These are phyloP conservation scores for Flammula alnicola DNA, from an alignment of 1,284 basidiomycete species.

Conservation along the genomic window DNA sequence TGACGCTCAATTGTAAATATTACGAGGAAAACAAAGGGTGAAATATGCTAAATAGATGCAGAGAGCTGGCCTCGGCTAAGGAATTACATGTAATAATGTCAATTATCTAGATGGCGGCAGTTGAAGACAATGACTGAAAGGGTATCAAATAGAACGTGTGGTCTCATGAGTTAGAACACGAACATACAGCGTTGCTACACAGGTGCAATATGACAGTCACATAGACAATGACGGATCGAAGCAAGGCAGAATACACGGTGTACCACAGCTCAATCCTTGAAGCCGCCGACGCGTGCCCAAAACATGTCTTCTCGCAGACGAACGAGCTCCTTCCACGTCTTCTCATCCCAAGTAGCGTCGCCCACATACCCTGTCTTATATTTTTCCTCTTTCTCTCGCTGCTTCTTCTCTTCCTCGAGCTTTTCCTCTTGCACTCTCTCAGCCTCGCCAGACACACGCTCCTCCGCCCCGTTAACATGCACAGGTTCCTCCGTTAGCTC, in stretches of 20 bases:
- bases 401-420: constrained; percentile 15
- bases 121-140: no score
- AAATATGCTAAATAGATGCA: constrained; percentile 3
- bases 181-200: no score
- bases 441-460: neutral
- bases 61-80: no score
- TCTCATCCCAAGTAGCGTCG: constrained; percentile 85
- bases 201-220: no score
- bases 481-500: neutral
- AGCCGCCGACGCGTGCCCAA: constrained; percentile 80
- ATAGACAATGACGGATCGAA: no score
- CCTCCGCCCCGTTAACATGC: neutral
- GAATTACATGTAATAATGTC: no score
- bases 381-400: constrained; percentile 29
- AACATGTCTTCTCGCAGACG: constrained; percentile 89
- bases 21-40: neutral
- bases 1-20: neutral
- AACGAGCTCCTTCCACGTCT: constrained; percentile 85
- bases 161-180: no score
- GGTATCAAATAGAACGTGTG: no score
- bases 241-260: no score
- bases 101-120: no score
- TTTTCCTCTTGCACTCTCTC: constrained; percentile 9
- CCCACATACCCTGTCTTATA: constrained; percentile 52
- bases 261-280: constrained; percentile 29